A percentile compares a stretch with the other conserved stretches of the same genome.
phyloP scores from a whole-genome alignment of 2,329 filamentous ascomycete genomes.

The Aschersonia sp. region DNA sequence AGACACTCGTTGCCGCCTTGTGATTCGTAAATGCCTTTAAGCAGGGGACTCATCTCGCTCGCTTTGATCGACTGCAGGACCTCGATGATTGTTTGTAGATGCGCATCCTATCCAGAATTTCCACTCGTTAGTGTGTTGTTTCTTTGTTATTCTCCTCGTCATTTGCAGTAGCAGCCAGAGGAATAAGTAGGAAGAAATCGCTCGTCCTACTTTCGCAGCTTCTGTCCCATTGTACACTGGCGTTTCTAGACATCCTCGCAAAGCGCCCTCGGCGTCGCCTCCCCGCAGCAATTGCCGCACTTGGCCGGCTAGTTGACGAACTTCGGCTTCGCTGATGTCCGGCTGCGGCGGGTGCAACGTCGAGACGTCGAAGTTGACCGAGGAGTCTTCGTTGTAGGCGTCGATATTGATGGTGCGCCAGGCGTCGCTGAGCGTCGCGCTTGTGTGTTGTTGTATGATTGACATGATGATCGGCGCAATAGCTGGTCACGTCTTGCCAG shows the following conservation, averaged over 20 bases:
- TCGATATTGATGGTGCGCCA: slow-evolving; percentile 93
- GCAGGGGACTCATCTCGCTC: slow-evolving; percentile 82
- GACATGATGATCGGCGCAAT: slow-evolving; percentile 33
- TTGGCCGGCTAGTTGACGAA: slow-evolving; percentile 63
- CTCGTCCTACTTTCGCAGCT: slow-evolving; percentile 34
- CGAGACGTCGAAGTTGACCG: slow-evolving; percentile 78
- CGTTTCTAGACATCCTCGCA: slow-evolving; percentile 71
- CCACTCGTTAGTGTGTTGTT: background rate
- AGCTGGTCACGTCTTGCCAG: background rate
- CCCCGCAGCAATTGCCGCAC: slow-evolving; percentile 77
- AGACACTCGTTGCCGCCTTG: slow-evolving; percentile 71
- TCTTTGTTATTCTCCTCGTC: background rate
- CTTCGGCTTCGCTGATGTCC: slow-evolving; percentile 62
- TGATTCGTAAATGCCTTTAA: slow-evolving; percentile 65
- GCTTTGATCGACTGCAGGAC: slow-evolving; percentile 93
- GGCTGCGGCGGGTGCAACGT: slow-evolving; percentile 66
- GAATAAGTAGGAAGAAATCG: no score
- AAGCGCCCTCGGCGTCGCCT: slow-evolving; percentile 74
- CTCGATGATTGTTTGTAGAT: slow-evolving; percentile 78
- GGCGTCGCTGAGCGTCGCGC: slow-evolving; percentile 44
- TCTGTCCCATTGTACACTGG: slow-evolving; percentile 58
- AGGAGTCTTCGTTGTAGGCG: slow-evolving; percentile 76
- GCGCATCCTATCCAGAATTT: slow-evolving; percentile 48
- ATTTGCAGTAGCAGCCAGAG: no score
- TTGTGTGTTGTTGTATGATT: slow-evolving; percentile 51